These are phyloP conservation scores for Umbilicus rupestris DNA, from an alignment of 164 flowering plant genomes.

Conservation along the genomic window DNA sequence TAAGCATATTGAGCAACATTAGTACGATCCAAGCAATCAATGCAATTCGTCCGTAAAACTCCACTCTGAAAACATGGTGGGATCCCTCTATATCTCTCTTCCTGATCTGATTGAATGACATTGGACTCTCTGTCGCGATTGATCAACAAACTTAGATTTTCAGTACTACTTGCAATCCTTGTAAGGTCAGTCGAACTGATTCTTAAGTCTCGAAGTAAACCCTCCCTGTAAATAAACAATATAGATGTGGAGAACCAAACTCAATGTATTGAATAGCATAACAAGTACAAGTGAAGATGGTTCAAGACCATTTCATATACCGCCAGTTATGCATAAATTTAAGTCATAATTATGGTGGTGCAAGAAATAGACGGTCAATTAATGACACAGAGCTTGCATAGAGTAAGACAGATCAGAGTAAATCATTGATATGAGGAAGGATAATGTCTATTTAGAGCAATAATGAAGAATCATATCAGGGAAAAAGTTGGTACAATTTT, in stretches of 20 bases:
- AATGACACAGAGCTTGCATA: neutral
- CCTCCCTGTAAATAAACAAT: slow-evolving; percentile 38
- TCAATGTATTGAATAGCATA: neutral
- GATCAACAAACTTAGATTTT: slow-evolving; percentile 28
- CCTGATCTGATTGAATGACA: slow-evolving; percentile 24
- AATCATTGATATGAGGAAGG: too few species aligned
- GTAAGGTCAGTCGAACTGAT: slow-evolving; percentile 50
- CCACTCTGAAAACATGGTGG: slow-evolving; percentile 77
- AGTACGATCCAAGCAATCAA: slow-evolving; percentile 96
- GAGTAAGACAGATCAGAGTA: too few species aligned
- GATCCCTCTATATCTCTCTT: slow-evolving; percentile 24
- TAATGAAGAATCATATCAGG: too few species aligned
- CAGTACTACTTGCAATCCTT: slow-evolving; percentile 42
- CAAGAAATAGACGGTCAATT: neutral
- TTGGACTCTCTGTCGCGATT: slow-evolving; percentile 50
- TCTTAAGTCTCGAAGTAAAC: slow-evolving; percentile 62
- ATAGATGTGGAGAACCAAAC: neutral
- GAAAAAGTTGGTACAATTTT: too few species aligned
- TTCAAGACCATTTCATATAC: neutral
- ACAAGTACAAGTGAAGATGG: neutral
- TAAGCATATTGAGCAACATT: slow-evolving; percentile 98
- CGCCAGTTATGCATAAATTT: neutral
- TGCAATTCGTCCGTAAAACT: slow-evolving; percentile 90
- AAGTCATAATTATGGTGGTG: neutral
- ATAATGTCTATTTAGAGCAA: too few species aligned